Conservation (phyloP, 2,329 filamentous ascomycete genomes). For the Aquanectria penicillioides region DNA sequence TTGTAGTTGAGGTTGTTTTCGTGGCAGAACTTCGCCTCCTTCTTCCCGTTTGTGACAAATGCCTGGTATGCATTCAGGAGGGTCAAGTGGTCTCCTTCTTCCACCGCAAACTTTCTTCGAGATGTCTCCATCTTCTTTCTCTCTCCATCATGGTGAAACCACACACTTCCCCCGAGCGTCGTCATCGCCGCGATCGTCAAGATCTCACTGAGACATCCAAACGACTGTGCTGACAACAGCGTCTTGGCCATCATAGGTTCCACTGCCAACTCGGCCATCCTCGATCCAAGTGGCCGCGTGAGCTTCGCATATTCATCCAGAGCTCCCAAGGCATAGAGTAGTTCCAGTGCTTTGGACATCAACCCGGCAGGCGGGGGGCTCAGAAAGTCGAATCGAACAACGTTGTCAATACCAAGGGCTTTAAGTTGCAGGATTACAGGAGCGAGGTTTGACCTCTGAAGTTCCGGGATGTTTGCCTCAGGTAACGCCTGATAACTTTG, state of each 20-base stretch:
- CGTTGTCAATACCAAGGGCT: conserved; percentile 93
- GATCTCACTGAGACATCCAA: conserved; percentile 85
- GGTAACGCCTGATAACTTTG: conserved; percentile 71
- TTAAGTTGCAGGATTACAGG: conserved; percentile 91
- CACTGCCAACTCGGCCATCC: conserved; percentile 93
- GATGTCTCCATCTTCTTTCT: conserved; percentile 79
- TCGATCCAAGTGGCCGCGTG: conserved; percentile 84
- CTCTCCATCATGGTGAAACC: conserved; percentile 82
- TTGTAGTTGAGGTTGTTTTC: conserved; percentile 91
- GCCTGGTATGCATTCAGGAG: conserved; percentile 93
- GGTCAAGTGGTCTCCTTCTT: conserved; percentile 94
- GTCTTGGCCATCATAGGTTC: conserved; percentile 97
- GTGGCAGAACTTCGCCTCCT: conserved; percentile 86
- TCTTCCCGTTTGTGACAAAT: conserved; percentile 84
- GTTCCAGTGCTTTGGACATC: conserved; percentile 85
- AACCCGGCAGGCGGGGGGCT: conserved; percentile 87
- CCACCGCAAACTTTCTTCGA: conserved; percentile 84
- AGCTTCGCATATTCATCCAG: conserved; percentile 91
- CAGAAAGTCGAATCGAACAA: conserved; percentile 89
- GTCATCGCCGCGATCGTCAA: conserved; percentile 95
- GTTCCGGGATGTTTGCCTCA: conserved; percentile 84
- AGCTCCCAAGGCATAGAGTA: conserved; percentile 87
- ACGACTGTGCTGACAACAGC: conserved; percentile 77
- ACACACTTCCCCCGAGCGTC: conserved; percentile 82
- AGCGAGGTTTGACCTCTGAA: conserved; percentile 91